phyloP scores from a whole-genome alignment of 345 rosid species.

The Excoecaria agallocha region DNA sequence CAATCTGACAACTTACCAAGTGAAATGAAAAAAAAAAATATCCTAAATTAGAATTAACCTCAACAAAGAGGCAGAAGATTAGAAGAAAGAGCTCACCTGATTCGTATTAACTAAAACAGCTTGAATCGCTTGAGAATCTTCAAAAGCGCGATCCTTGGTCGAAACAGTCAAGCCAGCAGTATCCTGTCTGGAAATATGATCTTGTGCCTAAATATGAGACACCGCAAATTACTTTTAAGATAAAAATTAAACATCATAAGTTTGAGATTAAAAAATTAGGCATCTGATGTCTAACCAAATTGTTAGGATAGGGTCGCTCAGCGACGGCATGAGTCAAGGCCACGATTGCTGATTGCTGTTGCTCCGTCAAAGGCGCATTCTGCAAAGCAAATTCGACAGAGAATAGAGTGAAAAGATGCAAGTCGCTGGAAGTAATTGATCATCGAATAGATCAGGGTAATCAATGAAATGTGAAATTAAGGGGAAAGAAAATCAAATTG shows the following conservation, averaged over 20 bases:
- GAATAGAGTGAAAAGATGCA: neutral
- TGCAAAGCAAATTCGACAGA: conserved; percentile 22
- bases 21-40: neutral
- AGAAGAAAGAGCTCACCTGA: conserved; percentile 41
- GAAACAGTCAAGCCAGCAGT: conserved; percentile 51
- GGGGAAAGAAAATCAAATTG: neutral
- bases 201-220: conserved; percentile 50
- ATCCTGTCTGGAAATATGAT: conserved; percentile 53
- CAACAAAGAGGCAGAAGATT: neutral
- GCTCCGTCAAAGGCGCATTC: conserved; percentile 84
- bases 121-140: conserved; percentile 67
- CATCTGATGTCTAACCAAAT: conserved; percentile 43
- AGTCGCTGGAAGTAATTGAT: neutral
- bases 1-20: neutral
- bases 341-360: conserved; percentile 69
- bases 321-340: conserved; percentile 67
- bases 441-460: neutral
- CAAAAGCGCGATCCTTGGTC: conserved; percentile 38
- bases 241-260: neutral
- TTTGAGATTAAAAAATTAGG: neutral
- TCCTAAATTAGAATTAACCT: neutral
- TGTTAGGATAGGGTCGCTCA: conserved; percentile 77
- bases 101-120: conserved; percentile 82
- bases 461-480: neutral
- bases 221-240: neutral